phyloP scores from a whole-genome alignment of 2,329 filamentous ascomycete genomes.

The Pseudogymnoascus sp. region DNA sequence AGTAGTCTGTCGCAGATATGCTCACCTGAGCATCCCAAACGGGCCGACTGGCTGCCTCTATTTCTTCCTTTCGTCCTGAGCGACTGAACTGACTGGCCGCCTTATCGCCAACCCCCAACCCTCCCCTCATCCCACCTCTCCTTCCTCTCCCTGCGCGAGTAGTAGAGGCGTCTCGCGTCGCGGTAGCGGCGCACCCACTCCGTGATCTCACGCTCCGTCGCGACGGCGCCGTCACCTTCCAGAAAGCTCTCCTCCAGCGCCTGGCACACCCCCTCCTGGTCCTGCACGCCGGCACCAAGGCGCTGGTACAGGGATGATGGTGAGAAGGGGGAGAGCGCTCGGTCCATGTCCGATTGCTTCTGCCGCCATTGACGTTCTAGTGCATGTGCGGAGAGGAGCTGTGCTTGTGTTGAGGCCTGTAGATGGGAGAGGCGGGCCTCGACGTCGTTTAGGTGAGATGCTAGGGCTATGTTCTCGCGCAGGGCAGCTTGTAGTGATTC shows the following conservation, averaged over 20 bases:
- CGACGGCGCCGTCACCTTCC: constrained; percentile 38
- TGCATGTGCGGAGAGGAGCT: constrained; percentile 73
- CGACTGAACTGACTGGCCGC: background rate
- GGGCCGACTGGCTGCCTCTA: background rate
- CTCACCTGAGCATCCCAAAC: background rate
- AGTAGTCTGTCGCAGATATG: background rate
- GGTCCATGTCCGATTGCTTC: constrained; percentile 84
- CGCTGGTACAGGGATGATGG: constrained; percentile 80
- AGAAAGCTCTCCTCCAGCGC: constrained; percentile 92
- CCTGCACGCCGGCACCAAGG: constrained; percentile 64
- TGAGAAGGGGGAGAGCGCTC: constrained; percentile 73
- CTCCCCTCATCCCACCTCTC: constrained; percentile 93
- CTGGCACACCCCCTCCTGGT: constrained; percentile 72
- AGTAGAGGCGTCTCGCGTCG: constrained; percentile 69
- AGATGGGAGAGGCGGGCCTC: constrained; percentile 50
- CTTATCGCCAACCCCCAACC: constrained; percentile 85
- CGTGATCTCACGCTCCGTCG: constrained; percentile 69
- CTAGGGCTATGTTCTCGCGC: constrained; percentile 61
- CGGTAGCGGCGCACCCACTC: constrained; percentile 80
- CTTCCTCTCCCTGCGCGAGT: constrained; percentile 76
- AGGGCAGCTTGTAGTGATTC: constrained; percentile 56
- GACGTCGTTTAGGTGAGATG: constrained; percentile 50
- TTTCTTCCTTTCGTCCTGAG: background rate
- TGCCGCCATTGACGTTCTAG: constrained; percentile 88
- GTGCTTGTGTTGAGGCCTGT: constrained; percentile 66